Base-by-base conservation (phyloP, 2,329 filamentous ascomycete genomes). In the Penicillium polonicum region DNA sequence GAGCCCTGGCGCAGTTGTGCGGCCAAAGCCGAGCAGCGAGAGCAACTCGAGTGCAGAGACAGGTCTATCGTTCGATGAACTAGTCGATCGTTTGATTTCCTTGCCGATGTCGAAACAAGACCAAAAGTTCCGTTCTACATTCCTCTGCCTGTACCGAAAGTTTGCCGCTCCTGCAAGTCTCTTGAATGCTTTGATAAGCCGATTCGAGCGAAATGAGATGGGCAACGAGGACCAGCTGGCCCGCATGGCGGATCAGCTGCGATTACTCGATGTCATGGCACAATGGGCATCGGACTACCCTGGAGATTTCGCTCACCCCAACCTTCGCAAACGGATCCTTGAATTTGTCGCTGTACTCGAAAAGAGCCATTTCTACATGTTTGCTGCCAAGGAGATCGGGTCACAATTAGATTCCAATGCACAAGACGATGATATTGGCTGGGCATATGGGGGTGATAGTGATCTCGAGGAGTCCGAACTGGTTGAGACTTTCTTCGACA, bases 281-380 rank as follows among this genome's bases (percentile, higher is more conserved):
- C 90, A 90, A 72, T 99, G 94, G 94, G 88, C 96, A 1, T 87
- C 88, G 17, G 80, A 88, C 43, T 97, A 97, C 73, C 92, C 94
- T 0, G 93, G 92, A 17, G 94, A 99, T 74, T 96, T 97, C 79
- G 92, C 92, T 1, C 87, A 89, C 60, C 83, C 88, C 2, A 83
- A 83, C 23, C 95, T 91, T 2, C 86, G 87, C 63, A 85, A 83
- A 62, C 85, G 84, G 33, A 79, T 97, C 39, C 85, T 88, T 49
- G 86, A 86, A 25, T 94, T 99, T 68, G 88, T 96, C 36, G 77
- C 80, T 19, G 83, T 87, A 41, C 78, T 97, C n/a, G 84, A 90
- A 23, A 84, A 83, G 5, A 89, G 90, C 62, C 87, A 90, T 10
- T 89, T 95, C 50, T 96, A 95, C 74, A 86, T 90, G 21, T 87